A percentile compares a stretch with the other conserved stretches of the same genome.
Evolutionary conservation across 345 rosid species (phyloP).

Genomic region (Eucalyptus decipiens): DNA sequence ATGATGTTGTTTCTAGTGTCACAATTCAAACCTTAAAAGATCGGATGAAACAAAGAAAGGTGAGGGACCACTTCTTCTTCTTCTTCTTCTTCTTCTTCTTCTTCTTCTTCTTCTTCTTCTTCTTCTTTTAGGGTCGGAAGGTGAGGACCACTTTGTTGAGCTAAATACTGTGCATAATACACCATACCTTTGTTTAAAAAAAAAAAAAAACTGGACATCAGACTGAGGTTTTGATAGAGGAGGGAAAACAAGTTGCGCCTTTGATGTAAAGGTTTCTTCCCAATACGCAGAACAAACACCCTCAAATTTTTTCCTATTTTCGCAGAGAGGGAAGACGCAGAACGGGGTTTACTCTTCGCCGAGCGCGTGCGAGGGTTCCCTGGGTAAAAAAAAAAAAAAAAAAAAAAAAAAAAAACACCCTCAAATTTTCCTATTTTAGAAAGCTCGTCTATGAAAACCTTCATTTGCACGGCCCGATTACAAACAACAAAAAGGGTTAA

Average conservation of each 20-base stretch:
- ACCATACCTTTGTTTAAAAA: background rate
- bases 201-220: background rate
- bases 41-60: background rate
- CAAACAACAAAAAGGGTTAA: background rate
- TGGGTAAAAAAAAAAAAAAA: no score
- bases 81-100: no score
- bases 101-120: no score
- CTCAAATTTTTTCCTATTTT: conserved; percentile 49
- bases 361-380: no score
- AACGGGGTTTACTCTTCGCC: no score
- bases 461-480: conserved; percentile 39
- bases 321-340: no score
- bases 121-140: no score
- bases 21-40: background rate
- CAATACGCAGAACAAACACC: conserved; percentile 51
- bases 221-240: background rate
- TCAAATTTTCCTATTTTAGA: conserved; percentile 47
- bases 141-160: background rate
- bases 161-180: background rate
- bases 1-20: background rate
- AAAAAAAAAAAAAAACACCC: no score
- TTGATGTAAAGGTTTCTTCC: conserved; percentile 69
- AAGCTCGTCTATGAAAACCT: conserved; percentile 61
- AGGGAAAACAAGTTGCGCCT: conserved; percentile 19
- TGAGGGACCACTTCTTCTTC: no score